Evolutionary conservation across 2,329 filamentous ascomycete genomes (phyloP), one percentile per base, ranked within the genome.

Genomic region (Penicillium sp.): DNA sequence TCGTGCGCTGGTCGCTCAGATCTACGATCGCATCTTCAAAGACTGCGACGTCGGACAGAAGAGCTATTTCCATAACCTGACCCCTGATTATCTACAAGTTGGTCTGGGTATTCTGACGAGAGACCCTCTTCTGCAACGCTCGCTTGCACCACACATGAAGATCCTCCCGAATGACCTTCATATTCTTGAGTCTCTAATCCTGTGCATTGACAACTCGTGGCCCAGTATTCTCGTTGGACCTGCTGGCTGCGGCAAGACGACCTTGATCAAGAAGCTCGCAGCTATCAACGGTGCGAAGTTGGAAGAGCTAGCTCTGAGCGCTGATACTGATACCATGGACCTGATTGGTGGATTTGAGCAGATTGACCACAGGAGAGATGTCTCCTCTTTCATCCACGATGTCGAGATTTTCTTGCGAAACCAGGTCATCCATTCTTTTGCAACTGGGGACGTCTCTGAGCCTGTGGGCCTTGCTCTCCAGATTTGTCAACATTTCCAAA

Each of bases 311-410:
- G 88, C 93, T 0, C 87, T 99, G 77, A 99, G 96, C 71, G 89
- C 93, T 6, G 96, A 99, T 68, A 90, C 96, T 46, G 95, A 99
- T 74, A 93, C 94, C 0, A 96, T 96, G 87, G 95, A 99, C 75
- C 85, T 99, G 56, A 91, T 99, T 57, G 95, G 95, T 69, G 95
- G 95, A 0, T 99, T 96, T 71, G 95, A 99, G 74, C 95, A 99
- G 76, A 88, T 91, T 18, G 95, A 99, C 72, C 87, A 91, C 22
- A 82, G 89, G 53, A 85, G 94, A 56, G 86, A 90, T 61, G 80
- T 91, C 4, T 87, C 89, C 55, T 79, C 81, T n/a, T 81, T 86
- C 63, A 70, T 89, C 6, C 74, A 79, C 27, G 79, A 84, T 50
- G 70, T 90, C 13, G 77, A 79, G 13, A 69, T 77, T 6, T 83